These are phyloP conservation scores for Cladosporium halotolerans DNA, from an alignment of 2,329 filamentous ascomycete species.

Conservation along the genomic window DNA sequence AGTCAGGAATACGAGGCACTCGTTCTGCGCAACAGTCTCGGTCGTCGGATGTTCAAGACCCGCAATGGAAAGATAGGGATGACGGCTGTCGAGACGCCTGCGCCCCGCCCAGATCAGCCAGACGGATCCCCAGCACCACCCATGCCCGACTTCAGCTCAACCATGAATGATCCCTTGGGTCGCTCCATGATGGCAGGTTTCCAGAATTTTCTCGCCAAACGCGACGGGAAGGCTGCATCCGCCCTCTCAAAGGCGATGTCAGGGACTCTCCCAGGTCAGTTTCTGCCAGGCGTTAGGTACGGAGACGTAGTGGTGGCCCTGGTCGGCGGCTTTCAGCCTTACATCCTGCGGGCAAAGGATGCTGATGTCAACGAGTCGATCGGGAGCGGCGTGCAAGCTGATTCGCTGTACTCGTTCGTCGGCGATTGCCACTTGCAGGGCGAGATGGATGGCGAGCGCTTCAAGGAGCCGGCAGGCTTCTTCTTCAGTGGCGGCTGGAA, in stretches of 20 bases:
- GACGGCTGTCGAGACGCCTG: slow-evolving; percentile 5
- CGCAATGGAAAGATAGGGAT: slow-evolving; percentile 2
- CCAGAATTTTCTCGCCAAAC: neutral
- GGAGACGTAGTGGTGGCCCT: slow-evolving; percentile 10
- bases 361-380: neutral
- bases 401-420: slow-evolving; percentile 4
- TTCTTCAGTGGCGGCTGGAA: neutral
- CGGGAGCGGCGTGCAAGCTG: neutral
- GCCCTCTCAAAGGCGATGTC: neutral
- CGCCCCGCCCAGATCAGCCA: neutral
- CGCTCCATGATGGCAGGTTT: slow-evolving; percentile 3
- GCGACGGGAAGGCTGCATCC: neutral
- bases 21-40: slow-evolving; percentile 2
- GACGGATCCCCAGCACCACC: neutral
- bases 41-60: slow-evolving; percentile 4
- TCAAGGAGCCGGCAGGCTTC: neutral
- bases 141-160: neutral
- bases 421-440: slow-evolving; percentile 10
- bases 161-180: neutral
- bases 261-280: slow-evolving; percentile 2
- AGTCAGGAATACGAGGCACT: neutral
- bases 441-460: slow-evolving; percentile 9
- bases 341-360: slow-evolving; percentile 2
- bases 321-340: slow-evolving; percentile 11
- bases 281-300: neutral